phyloP scores from a whole-genome alignment of 768 basidiomycete species.

The Amanita fuliginea region DNA sequence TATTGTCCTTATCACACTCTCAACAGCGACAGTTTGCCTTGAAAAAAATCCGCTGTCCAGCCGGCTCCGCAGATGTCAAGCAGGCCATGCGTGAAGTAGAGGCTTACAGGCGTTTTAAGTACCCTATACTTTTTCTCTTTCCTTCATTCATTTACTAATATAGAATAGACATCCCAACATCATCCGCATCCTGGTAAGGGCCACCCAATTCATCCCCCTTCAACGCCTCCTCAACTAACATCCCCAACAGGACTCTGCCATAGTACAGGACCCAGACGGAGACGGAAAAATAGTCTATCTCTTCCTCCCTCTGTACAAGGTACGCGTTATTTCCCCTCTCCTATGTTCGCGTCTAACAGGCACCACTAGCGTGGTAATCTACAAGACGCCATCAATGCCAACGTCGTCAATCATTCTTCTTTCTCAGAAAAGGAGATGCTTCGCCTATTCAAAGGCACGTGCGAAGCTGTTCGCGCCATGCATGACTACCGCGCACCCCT shows the following conservation, averaged over 20 bases:
- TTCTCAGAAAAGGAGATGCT: slow-evolving; percentile 88
- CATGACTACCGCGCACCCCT: slow-evolving; percentile 61
- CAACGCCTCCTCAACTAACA: not conserved
- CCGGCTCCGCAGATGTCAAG: slow-evolving; percentile 77
- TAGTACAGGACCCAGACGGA: slow-evolving; percentile 87
- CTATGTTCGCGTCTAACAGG: not conserved
- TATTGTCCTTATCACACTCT: not conserved
- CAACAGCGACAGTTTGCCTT: slow-evolving; percentile 86
- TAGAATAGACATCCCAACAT: slow-evolving; percentile 84
- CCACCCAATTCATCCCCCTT: slow-evolving; percentile 7
- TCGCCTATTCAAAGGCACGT: slow-evolving; percentile 86
- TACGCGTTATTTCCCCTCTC: slow-evolving; percentile 12
- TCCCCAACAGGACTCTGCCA: slow-evolving; percentile 71
- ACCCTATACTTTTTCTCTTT: slow-evolving; percentile 16
- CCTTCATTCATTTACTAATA: slow-evolving; percentile 3
- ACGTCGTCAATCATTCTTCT: slow-evolving; percentile 70
- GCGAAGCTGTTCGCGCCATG: slow-evolving; percentile 90
- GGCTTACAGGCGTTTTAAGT: slow-evolving; percentile 93
- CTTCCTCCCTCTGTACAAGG: slow-evolving; percentile 90
- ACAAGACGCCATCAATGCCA: slow-evolving; percentile 87
- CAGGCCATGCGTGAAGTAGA: slow-evolving; percentile 87
- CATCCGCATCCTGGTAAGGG: slow-evolving; percentile 81
- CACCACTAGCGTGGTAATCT: slow-evolving; percentile 70
- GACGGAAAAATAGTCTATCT: slow-evolving; percentile 94
- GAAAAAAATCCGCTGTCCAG: slow-evolving; percentile 94